Percentiles rank a stretch among this genome's conserved stretches.
Conservation (phyloP, 495 filamentous ascomycete genomes). For the Aspergillus kassunensis region DNA sequence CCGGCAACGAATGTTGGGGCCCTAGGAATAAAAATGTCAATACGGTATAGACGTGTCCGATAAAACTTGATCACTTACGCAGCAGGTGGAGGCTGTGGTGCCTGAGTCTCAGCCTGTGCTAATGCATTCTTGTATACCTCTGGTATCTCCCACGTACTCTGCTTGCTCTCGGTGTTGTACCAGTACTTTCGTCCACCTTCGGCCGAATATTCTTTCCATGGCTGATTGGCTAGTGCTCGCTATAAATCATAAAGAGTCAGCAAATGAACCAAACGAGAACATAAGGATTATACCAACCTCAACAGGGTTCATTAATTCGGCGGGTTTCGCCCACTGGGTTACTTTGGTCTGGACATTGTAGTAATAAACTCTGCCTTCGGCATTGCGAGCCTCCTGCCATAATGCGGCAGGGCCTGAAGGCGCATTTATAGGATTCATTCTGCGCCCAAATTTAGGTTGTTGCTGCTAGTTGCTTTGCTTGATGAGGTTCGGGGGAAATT, state of each 20-base stretch:
- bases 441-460: conserved; percentile 3
- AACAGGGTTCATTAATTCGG: conserved; percentile 79
- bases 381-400: conserved; percentile 82
- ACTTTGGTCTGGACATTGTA: conserved; percentile 82
- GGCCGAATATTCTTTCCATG: conserved; percentile 90
- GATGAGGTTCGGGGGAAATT: conserved; percentile 20
- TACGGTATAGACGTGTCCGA: not conserved
- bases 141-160: conserved; percentile 94
- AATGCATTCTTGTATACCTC: conserved; percentile 72
- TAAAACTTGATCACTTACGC: conserved; percentile 51
- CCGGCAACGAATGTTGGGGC: conserved; percentile 65
- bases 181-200: conserved; percentile 89
- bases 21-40: conserved; percentile 39
- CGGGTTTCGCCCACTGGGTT: conserved; percentile 92
- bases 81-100: conserved; percentile 43
- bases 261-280: not conserved
- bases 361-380: conserved; percentile 88
- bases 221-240: conserved; percentile 76
- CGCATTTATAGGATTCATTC: conserved; percentile 63
- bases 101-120: conserved; percentile 55
- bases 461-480: not conserved
- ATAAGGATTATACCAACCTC: conserved; percentile 58
- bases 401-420: conserved; percentile 49
- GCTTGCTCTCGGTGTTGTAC: conserved; percentile 85
- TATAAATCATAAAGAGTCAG: conserved; percentile 25